A percentile compares a stretch with the other conserved stretches of the same genome.
Evolutionary conservation across 352 stramenopile species (phyloP).

Genomic region (Elongisporangium anandrum): DNA sequence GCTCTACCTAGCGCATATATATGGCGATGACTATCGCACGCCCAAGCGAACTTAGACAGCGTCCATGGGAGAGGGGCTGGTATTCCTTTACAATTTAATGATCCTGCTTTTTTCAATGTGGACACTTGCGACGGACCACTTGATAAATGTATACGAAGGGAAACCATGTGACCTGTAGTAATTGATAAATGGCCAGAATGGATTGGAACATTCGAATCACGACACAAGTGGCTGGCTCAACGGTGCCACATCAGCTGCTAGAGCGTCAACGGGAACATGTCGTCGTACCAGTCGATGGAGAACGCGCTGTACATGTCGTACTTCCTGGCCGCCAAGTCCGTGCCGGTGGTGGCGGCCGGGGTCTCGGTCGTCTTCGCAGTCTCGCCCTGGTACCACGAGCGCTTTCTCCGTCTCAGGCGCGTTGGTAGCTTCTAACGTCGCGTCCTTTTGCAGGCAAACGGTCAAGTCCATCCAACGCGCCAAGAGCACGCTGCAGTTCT

Average conservation of each 20-base stretch:
- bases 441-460: conserved; percentile 35
- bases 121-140: not conserved
- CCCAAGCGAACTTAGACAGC: not conserved
- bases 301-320: conserved; percentile 69
- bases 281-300: conserved; percentile 53
- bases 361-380: conserved; percentile 67
- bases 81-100: not conserved
- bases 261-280: not conserved
- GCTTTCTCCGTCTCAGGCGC: not conserved
- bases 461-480: conserved; percentile 54
- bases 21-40: conserved; percentile 38
- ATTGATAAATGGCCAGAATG: not conserved
- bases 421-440: not conserved
- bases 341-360: conserved; percentile 53
- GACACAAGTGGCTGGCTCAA: not conserved
- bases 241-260: not conserved
- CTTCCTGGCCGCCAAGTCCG: conserved; percentile 56
- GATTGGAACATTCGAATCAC: not conserved
- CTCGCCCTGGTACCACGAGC: conserved; percentile 41
- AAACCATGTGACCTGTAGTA: not conserved
- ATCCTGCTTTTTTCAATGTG: not conserved
- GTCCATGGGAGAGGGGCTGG: not conserved
- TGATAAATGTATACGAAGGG: not conserved
- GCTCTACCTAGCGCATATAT: conserved; percentile 53
- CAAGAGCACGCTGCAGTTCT: conserved; percentile 70